Base-by-base conservation (phyloP, 352 stramenopile species). In the Globisporangium perplexum region DNA sequence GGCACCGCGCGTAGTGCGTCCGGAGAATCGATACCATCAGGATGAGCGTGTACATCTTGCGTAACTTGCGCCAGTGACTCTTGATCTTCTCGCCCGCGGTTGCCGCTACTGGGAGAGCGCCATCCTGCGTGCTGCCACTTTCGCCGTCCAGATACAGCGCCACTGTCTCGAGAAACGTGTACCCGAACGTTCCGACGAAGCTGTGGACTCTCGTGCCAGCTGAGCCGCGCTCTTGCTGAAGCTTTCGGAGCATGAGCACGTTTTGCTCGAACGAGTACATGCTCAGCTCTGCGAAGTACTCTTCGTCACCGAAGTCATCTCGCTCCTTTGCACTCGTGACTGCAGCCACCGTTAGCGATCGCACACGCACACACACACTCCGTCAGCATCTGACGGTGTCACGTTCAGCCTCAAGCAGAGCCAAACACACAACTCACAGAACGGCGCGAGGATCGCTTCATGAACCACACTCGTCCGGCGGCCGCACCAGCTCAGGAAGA, bases 21-120 rank as follows among this genome's bases (percentile, higher is more conserved):
- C 83, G 75, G 17, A 93, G 63, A 18, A 93, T 72, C 4, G 82
- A 89, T 17, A 90, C 81, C 72, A 93, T 86, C 3, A 91, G 60
- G 58, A 93, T 88, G 0, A 88, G 57, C 26, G 76, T 83, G 67
- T 93, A 93, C 77, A 93, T 87, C 63, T 87, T 86, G 38, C 78
- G 79, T 45, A 88, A 68, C 51, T 88, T 86, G 38, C 67, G 68
- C 41, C 78, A 66, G 44, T 79, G 74, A 14, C 57, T 43, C 33
- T 20, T n/a, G 26, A 58, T 15, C n/a, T 47, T 56, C 30, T 65
- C 53, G 24, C 31, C 36, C 42, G 33, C 31, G 2, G 47, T 43
- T 3, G 17, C 7, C 3, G 17, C 7, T 7, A 33, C n/a, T 36
- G 30, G 22, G 1, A 10, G 8, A 26, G 14, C 7, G n/a, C 12